Evolutionary conservation across 495 filamentous ascomycete species (phyloP).

Genomic region (Penicillium steckii): DNA sequence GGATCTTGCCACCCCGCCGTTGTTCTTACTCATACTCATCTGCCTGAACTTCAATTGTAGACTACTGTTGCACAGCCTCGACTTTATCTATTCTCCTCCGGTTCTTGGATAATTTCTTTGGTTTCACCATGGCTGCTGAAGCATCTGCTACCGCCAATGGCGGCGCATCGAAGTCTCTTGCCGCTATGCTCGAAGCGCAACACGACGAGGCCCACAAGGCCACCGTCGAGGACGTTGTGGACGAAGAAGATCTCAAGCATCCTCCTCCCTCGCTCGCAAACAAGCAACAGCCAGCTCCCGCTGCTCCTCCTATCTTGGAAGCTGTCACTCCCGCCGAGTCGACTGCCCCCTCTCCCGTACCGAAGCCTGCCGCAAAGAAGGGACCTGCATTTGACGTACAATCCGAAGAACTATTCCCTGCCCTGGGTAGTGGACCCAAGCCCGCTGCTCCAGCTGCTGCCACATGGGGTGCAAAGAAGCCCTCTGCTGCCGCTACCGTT

Average conservation of each 20-base stretch:
- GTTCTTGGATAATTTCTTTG: conserved; percentile 6
- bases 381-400: conserved; percentile 64
- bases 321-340: conserved; percentile 15
- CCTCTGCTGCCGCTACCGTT: conserved; percentile 54
- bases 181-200: conserved; percentile 75
- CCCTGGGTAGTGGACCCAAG: conserved; percentile 73
- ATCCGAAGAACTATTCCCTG: conserved; percentile 88
- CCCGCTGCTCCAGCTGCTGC: conserved; percentile 58
- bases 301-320: conserved; percentile 17
- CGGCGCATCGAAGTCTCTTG: conserved; percentile 49
- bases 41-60: conserved; percentile 17
- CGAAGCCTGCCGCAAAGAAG: conserved; percentile 45
- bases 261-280: conserved; percentile 49
- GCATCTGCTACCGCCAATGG: conserved; percentile 37
- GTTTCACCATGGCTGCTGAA: conserved; percentile 48
- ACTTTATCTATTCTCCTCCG: conserved; percentile 1
- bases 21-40: conserved; percentile 13
- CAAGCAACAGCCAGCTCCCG: conserved; percentile 23
- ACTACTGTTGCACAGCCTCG: conserved; percentile 11
- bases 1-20: no score
- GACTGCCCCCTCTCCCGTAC: conserved; percentile 22
- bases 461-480: conserved; percentile 67
- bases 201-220: conserved; percentile 69
- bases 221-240: conserved; percentile 75
- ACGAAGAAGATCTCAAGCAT: conserved; percentile 73